Conservation (phyloP, 2,329 filamentous ascomycete genomes). For the Talaromyces sp. region DNA sequence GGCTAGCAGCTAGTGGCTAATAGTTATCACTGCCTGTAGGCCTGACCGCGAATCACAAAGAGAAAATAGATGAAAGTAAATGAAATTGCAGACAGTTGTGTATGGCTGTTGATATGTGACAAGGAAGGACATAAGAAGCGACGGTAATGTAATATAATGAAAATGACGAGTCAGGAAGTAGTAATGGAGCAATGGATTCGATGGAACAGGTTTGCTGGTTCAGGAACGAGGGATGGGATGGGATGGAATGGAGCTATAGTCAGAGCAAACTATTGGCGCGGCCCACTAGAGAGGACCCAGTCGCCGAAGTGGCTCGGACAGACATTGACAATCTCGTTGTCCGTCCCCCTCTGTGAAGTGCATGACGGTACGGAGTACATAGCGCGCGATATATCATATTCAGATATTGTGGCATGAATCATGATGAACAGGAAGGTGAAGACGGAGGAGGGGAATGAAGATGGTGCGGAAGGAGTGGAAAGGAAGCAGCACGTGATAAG, state of each 20-base stretch:
- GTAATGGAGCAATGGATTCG: not conserved
- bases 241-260: not conserved
- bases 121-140: not conserved
- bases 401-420: not conserved
- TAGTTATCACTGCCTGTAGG: not conserved
- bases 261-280: not conserved
- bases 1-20: constrained; percentile 6
- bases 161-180: not conserved
- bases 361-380: not conserved
- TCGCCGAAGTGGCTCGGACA: constrained; percentile 3
- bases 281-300: not conserved
- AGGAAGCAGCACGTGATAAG: not conserved
- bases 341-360: not conserved
- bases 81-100: not conserved
- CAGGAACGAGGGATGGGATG: not conserved
- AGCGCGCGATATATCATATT: not conserved
- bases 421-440: not conserved
- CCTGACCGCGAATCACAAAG: constrained; percentile 4
- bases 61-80: constrained; percentile 2
- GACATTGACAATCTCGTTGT: not conserved
- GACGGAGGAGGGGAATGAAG: not conserved
- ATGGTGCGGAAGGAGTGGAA: not conserved
- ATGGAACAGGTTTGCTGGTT: not conserved
- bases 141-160: not conserved
- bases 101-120: not conserved